Evolutionary conservation across 345 rosid genomes (phyloP).

Genomic region (Dipteronia dyeriana): DNA sequence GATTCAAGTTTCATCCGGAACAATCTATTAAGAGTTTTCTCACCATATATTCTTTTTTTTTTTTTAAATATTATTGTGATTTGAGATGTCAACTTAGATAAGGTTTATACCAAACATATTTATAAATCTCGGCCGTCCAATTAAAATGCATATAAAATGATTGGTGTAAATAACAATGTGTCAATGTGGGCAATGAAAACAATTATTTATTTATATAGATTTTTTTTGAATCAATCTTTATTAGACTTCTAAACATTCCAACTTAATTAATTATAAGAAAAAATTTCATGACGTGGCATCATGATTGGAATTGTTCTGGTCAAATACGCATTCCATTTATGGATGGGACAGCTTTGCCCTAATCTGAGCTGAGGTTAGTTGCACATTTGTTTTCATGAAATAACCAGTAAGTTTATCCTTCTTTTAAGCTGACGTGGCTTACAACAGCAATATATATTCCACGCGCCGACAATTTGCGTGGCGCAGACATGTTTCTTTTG

Average conservation of each 20-base stretch:
- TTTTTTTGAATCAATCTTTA: background rate
- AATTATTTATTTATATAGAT: no score
- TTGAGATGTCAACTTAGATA: background rate
- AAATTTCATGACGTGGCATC: slow-evolving; percentile 1
- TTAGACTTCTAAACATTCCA: background rate
- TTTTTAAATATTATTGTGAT: no score
- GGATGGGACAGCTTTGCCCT: background rate
- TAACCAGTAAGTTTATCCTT: accelerated
- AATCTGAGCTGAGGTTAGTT: background rate
- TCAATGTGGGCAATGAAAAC: background rate
- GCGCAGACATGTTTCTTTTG: background rate
- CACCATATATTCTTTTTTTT: no score
- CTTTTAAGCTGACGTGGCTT: background rate
- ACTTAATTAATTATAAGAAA: background rate
- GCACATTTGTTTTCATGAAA: background rate
- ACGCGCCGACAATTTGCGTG: background rate
- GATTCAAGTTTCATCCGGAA: no score
- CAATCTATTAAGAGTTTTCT: no score
- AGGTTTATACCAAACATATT: no score
- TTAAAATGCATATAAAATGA: background rate
- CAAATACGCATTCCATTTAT: background rate
- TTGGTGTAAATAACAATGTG: background rate
- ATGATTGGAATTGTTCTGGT: background rate
- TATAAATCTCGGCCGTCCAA: background rate
- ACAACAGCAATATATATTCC: background rate